A percentile compares a stretch with the other conserved stretches of the same genome.
phyloP scores from a whole-genome alignment of 2,329 filamentous ascomycete species.

The Fusarium acutatum region DNA sequence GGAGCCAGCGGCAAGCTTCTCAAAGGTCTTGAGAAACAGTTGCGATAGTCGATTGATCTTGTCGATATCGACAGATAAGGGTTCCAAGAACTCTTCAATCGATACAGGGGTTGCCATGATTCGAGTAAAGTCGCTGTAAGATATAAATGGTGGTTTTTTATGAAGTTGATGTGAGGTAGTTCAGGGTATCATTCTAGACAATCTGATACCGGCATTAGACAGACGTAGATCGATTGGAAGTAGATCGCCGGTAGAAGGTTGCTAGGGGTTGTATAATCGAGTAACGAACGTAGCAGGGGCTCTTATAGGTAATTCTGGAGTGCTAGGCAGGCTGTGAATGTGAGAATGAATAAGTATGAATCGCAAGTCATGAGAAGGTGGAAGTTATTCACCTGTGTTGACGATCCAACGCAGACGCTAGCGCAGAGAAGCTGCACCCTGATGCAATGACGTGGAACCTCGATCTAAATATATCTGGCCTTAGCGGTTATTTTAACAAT shows the following conservation, averaged over 20 bases:
- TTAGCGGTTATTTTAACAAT: background rate
- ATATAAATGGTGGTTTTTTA: background rate
- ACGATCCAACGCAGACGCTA: conserved; percentile 5
- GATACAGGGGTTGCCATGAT: conserved; percentile 30
- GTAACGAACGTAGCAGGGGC: background rate
- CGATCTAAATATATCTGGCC: background rate
- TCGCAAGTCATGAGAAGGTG: conserved; percentile 1
- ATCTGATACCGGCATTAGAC: background rate
- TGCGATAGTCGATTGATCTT: conserved; percentile 58
- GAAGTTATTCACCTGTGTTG: conserved; percentile 11
- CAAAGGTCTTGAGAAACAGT: conserved; percentile 58
- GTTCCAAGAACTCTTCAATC: conserved; percentile 58
- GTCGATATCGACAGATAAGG: conserved; percentile 58
- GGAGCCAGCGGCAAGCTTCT: conserved; percentile 60
- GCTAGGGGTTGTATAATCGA: background rate
- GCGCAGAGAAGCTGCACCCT: background rate
- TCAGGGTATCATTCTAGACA: conserved; percentile 25
- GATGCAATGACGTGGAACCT: background rate
- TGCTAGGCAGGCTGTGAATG: background rate
- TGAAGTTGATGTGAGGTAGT: background rate
- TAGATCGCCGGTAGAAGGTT: background rate
- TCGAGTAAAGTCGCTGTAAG: background rate
- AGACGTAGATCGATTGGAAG: background rate
- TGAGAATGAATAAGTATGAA: conserved; percentile 12
- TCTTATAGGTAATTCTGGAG: background rate